A percentile compares a stretch with the other conserved stretches of the same genome.
Evolutionary conservation across 495 filamentous ascomycete species (phyloP).

Genomic region (Bacidia gigantensis): DNA sequence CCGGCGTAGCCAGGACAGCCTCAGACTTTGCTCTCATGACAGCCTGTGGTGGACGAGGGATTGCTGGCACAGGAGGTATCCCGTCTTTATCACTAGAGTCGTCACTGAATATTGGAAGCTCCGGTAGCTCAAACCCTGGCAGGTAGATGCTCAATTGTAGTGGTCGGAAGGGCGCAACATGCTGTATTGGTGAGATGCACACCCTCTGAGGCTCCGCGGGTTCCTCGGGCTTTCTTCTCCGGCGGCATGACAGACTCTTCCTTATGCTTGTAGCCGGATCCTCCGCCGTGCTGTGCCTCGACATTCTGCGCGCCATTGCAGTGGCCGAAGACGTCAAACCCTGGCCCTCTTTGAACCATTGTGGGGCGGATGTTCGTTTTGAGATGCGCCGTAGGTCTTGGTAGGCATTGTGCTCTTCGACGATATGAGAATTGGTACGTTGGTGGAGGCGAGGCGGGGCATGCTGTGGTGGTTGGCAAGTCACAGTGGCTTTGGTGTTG

Average conservation of each 20-base stretch:
- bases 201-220: slow-evolving; percentile 42
- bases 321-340: slow-evolving; percentile 31
- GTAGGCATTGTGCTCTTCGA: background rate
- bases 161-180: slow-evolving; percentile 40
- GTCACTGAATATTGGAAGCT: slow-evolving; percentile 33
- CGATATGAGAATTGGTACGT: background rate
- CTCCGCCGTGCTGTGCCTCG: background rate
- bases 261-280: too few relatives aligned
- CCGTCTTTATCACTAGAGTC: slow-evolving; percentile 10
- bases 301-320: background rate
- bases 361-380: slow-evolving; percentile 10
- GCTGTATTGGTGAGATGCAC: slow-evolving; percentile 21
- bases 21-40: slow-evolving; percentile 17
- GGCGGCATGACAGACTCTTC: too few relatives aligned
- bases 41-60: slow-evolving; percentile 15
- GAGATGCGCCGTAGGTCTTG: background rate
- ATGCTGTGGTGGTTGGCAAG: slow-evolving; percentile 33
- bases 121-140: slow-evolving; percentile 51
- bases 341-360: slow-evolving; percentile 31
- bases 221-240: slow-evolving; percentile 36
- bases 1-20: slow-evolving; percentile 11
- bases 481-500: background rate
- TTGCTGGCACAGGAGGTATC: background rate
- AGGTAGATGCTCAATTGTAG: slow-evolving; percentile 64
- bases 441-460: slow-evolving; percentile 29